Evolutionary conservation across 2,329 filamentous ascomycete species (phyloP), one percentile per base, ranked within the genome.

Genomic region (Talaromyces sp.): DNA sequence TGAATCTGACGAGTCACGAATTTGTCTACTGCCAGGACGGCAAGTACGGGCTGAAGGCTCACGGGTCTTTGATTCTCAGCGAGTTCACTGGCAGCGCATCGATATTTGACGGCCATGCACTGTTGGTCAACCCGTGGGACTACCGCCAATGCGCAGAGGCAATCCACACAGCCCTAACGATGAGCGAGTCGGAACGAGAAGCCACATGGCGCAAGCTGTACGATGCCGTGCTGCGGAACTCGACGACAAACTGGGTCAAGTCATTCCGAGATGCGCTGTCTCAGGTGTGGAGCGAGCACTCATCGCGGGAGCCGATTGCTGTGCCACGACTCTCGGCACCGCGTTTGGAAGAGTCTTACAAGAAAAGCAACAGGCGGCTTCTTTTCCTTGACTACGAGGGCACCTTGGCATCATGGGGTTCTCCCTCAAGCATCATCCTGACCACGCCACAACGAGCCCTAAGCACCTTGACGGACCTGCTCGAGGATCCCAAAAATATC

Each of bases 1-100:
- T 97, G 94, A 97, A 97, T 72, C 77, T 97, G 59, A 97, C 93
- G 0, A 92, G 90, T 6, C 94, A 97, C 72, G 93, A 97, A 72
- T 97, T 92, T 70, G 84, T 97, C 35, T 90, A 91, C 66, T 97
- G 92, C 70, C 93, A 97, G 71, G 93, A 97, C 69, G 92, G 92
- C 46, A 85, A 84, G 65, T 81, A 85, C 63, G 80, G 82, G 2
- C 79, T 87, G 60, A 92, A 92, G 78, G 92, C 91, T 75, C 87
- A 94, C 69, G 91, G 91, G 2, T 92, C 92, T 1, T 81, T 97
- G 50, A 96, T 97, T 65, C 80, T 97, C 58, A 96, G 91, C 64
- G 93, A 97, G 72, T 97, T 97, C 71, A 96, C 93, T 1, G 94
- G 93, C 26, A 96, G 92, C 62, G 88, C 92, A 1, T 91, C 90